These are phyloP conservation scores for Pseudotsuga menziesii DNA, from an alignment of 75 land plant species.

Conservation along the genomic window DNA sequence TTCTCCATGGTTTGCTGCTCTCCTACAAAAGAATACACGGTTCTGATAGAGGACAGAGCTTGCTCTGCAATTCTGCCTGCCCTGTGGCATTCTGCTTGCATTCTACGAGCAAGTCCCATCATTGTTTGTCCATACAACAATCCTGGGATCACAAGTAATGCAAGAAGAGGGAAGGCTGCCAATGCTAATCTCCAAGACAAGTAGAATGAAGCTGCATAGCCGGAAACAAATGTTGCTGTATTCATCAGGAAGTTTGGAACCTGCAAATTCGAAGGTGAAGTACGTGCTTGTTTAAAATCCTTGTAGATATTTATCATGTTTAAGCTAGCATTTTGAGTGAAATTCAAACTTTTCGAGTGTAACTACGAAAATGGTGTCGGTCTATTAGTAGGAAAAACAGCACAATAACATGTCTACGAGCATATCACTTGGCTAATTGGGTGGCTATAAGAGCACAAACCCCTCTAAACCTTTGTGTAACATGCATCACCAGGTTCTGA, in stretches of 20 bases:
- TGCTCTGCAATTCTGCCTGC: slow-evolving; percentile 70
- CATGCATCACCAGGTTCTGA: no score
- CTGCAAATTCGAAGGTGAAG: slow-evolving; percentile 16
- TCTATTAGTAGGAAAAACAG: background rate
- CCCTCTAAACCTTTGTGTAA: no score
- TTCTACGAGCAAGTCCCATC: slow-evolving; percentile 28
- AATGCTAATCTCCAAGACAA: slow-evolving; percentile 69
- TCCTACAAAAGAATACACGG: slow-evolving; percentile 74
- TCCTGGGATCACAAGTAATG: slow-evolving; percentile 72
- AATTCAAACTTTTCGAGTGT: background rate
- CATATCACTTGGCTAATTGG: background rate
- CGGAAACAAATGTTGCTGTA: slow-evolving; percentile 55
- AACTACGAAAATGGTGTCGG: background rate
- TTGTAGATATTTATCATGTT: background rate
- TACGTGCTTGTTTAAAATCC: background rate
- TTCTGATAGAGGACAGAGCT: slow-evolving; percentile 69
- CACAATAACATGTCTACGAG: background rate
- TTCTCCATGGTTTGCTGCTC: slow-evolving; percentile 45
- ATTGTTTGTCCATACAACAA: slow-evolving; percentile 66
- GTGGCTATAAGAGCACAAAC: background rate
- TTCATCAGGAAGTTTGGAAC: slow-evolving; percentile 67
- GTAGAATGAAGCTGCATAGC: slow-evolving; percentile 44
- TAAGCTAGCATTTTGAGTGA: background rate
- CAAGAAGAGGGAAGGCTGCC: slow-evolving; percentile 51
- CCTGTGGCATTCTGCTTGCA: slow-evolving; percentile 45